A percentile compares a stretch with the other conserved stretches of the same genome.
Evolutionary conservation across 441 rosid genomes (phyloP).

Genomic region (Pelargonium cotyledonis): DNA sequence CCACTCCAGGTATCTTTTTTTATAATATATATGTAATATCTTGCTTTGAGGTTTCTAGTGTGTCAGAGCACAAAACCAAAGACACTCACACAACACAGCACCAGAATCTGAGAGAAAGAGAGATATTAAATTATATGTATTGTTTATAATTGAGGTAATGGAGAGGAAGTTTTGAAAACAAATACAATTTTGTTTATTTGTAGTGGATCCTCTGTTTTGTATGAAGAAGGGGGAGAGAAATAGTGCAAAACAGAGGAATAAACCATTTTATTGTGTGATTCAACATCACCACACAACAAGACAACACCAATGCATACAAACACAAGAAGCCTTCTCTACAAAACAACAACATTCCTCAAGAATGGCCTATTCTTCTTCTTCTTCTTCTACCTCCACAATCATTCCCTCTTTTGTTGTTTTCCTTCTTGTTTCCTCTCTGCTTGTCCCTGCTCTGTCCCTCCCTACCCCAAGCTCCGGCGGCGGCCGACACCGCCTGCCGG

Average conservation of each 20-base stretch:
- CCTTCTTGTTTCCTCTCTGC: slow-evolving; percentile 36
- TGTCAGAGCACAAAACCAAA: slow-evolving; percentile 40
- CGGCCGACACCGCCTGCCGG: slow-evolving; percentile 7
- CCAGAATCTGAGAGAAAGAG: slow-evolving; percentile 24
- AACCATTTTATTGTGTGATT: slow-evolving; percentile 19
- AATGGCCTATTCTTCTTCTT: slow-evolving; percentile 35
- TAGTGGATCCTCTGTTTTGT: slow-evolving; percentile 34
- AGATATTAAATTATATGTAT: neutral
- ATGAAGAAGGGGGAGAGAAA: slow-evolving; percentile 19
- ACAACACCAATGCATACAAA: slow-evolving; percentile 48
- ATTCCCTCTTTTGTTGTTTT: slow-evolving; percentile 40
- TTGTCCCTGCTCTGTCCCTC: slow-evolving; percentile 8
- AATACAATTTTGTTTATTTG: slow-evolving; percentile 9
- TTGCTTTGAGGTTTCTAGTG: slow-evolving; percentile 31
- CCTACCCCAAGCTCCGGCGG: slow-evolving; percentile 22
- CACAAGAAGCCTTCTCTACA: slow-evolving; percentile 19
- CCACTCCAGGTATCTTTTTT: slow-evolving; percentile 27
- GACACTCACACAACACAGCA: slow-evolving; percentile 1
- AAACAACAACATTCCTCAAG: slow-evolving; percentile 35
- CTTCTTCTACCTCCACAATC: slow-evolving; percentile 5
- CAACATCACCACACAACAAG: slow-evolving; percentile 28
- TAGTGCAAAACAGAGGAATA: slow-evolving; percentile 29
- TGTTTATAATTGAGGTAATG: slow-evolving; percentile 26
- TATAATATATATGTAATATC: slow-evolving; percentile 21
- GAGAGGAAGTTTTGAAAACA: slow-evolving; percentile 25